Evolutionary conservation across 176 grass and related monocot species (phyloP), one percentile per base, ranked within the genome.

Genomic region (Carex pumila): DNA sequence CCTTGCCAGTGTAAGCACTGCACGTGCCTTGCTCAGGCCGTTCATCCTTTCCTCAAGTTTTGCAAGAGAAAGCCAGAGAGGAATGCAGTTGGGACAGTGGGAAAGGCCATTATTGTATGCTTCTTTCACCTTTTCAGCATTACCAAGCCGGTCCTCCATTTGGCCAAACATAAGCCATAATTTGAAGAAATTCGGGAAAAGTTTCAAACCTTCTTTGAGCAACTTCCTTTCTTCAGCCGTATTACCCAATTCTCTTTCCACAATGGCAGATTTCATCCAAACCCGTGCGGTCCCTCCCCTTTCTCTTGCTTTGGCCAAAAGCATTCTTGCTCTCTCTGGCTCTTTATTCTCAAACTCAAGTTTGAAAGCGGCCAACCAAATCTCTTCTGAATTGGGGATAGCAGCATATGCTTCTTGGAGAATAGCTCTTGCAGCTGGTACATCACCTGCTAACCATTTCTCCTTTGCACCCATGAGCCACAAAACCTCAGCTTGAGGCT

Each of bases 381-480:
- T 92, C 87, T 97, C 94, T 81, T 97, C 94, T 47, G 94, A 97
- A 89, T 94, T 92, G 21, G 94, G 94, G 49, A 97, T 92, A 71
- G 94, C 90, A 19, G 92, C 92, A 79, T 97, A 94, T 76, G 94
- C 94, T 90, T 97, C 94, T 84, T 94, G 94, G 22, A 97, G 92
- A 91, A 97, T 97, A 36, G 90, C 90, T 64, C 94, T 88, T 65
- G 94, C 94, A 77, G 92, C 75, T 77, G 90, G 92, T 18, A 97
- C 94, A 86, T 97, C 94, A 49, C 94, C 94, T 68, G 94, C 90
- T 4, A 97, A 71, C 94, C 94, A 97, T 45, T 97, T 97, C 76
- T 97, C 94, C 81, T 97, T 97, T 31, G 94, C 94, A 88, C 92
- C 90, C 94, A 97, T 97, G 50, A 97, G 88, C 94, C 94, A 97